Evolutionary conservation across 2,329 filamentous ascomycete genomes (phyloP).

Genomic region (Neoarthrinium moseri): DNA sequence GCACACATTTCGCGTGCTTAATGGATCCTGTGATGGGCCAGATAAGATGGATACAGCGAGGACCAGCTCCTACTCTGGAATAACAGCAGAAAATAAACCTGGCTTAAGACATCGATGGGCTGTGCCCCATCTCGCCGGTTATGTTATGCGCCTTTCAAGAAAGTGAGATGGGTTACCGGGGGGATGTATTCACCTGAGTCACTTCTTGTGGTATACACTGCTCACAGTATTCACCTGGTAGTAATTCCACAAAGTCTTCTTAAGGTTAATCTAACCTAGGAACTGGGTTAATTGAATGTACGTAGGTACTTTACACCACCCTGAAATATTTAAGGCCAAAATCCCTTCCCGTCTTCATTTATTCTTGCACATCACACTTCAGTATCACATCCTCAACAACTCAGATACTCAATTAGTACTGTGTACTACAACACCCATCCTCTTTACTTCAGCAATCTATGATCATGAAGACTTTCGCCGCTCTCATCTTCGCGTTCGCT

Average conservation of each 20-base stretch:
- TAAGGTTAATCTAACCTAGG: too few species aligned
- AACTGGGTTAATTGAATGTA: too few species aligned
- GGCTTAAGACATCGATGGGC: not conserved
- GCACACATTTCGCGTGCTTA: conserved; percentile 56
- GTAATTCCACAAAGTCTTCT: too few species aligned
- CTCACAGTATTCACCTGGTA: too few species aligned
- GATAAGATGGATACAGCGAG: conserved; percentile 39
- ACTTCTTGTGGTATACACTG: too few species aligned
- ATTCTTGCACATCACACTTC: too few species aligned
- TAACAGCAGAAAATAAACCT: not conserved
- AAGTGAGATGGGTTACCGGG: too few species aligned
- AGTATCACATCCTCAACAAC: too few species aligned
- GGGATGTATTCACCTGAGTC: too few species aligned
- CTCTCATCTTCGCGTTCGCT: not conserved
- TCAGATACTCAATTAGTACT: not conserved
- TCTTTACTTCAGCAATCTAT: not conserved
- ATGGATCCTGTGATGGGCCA: conserved; percentile 52
- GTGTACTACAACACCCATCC: not conserved
- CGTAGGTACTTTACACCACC: too few species aligned
- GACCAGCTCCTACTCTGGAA: not conserved
- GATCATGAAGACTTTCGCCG: not conserved
- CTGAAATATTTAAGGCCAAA: too few species aligned
- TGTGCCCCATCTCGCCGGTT: not conserved
- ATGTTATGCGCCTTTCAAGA: not conserved
- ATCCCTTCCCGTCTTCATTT: too few species aligned